Evolutionary conservation across 2,329 filamentous ascomycete species (phyloP).

Genomic region (Tetracladium maxilliforme): DNA sequence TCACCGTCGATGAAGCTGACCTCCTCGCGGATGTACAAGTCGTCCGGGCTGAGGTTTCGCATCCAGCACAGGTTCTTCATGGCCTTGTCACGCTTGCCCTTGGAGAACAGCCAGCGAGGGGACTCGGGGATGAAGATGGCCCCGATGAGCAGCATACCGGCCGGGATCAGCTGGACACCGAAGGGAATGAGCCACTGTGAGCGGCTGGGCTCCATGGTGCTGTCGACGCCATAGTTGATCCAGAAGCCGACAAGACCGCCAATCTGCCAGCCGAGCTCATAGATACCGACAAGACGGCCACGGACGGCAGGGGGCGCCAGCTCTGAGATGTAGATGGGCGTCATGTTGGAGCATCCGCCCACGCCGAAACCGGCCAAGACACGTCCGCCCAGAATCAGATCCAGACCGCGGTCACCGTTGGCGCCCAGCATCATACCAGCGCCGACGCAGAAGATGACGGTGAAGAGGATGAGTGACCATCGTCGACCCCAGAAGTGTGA

Average conservation of each 20-base stretch:
- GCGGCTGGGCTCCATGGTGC: slow-evolving; percentile 26
- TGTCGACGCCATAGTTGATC: slow-evolving; percentile 49
- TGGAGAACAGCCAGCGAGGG: slow-evolving; percentile 54
- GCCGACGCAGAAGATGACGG: slow-evolving; percentile 51
- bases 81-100: slow-evolving; percentile 43
- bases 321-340: slow-evolving; percentile 47
- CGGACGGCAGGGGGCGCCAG: slow-evolving; percentile 46
- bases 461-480: slow-evolving; percentile 45
- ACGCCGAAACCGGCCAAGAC: slow-evolving; percentile 50
- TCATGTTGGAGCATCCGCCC: slow-evolving; percentile 47
- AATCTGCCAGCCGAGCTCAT: slow-evolving; percentile 51
- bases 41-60: slow-evolving; percentile 35
- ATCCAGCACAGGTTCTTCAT: slow-evolving; percentile 49
- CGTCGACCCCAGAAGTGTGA: slow-evolving; percentile 55
- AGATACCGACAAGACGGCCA: slow-evolving; percentile 50
- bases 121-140: slow-evolving; percentile 48
- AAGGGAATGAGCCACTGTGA: slow-evolving; percentile 51
- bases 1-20: slow-evolving; percentile 56
- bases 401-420: slow-evolving; percentile 45
- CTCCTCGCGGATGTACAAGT: slow-evolving; percentile 61
- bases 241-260: slow-evolving; percentile 50
- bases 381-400: slow-evolving; percentile 44
- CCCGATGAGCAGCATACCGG: slow-evolving; percentile 43
- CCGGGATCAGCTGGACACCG: slow-evolving; percentile 50
- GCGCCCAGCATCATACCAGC: slow-evolving; percentile 60